Evolutionary conservation across 2,329 filamentous ascomycete genomes (phyloP), one percentile per base, ranked within the genome.

Genomic region (Sporothrix protearum): DNA sequence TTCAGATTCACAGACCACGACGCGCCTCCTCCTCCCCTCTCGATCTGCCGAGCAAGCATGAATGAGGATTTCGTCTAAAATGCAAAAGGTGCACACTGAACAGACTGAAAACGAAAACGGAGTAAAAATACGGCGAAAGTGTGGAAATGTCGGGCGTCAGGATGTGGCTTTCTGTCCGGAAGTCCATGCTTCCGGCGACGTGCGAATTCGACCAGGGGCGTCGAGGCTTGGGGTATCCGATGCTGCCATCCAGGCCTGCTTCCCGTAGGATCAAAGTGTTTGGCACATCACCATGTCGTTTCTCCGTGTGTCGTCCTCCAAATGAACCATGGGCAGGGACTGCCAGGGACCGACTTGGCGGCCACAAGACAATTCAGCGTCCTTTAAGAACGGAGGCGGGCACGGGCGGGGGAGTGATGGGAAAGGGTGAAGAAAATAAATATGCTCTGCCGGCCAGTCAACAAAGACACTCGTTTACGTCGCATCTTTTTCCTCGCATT

Each of bases 31-130:
- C 14, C 1, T 45, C 14, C 9, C 14, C 19, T 14, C 42, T 47
- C 39, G 25, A 49, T 55, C 47, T 67, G 25, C 63, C 30, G 30
- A 64, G 42, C 42, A 68, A 42, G 70, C 70, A 71, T 71, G 57
- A 71, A 69, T 55, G 55, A 68, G 64, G 64, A 68, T 71, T 71
- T 61, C 64, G 63, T 71, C 70, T 63, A 51, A 71, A 68, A 71
- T 67, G 49, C 68, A 68, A 68, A 55, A 30, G 3, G 22, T 8
- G 2, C 19, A 45, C 47, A n/a, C 19, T 30, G 39, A 25, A 22
- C 25, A 7, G 53, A 39, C 8, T 7, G n/a, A 19, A 47, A 57
- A 57, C 42, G 19, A 42, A 42, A 42, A 42, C 12, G 39, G 39
- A 14, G 39, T 42, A 42, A 14, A 25, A n/a, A n/a, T n/a, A 53